Conservation (phyloP, 2,329 filamentous ascomycete genomes). For the Fusarium keratoplasticum region DNA sequence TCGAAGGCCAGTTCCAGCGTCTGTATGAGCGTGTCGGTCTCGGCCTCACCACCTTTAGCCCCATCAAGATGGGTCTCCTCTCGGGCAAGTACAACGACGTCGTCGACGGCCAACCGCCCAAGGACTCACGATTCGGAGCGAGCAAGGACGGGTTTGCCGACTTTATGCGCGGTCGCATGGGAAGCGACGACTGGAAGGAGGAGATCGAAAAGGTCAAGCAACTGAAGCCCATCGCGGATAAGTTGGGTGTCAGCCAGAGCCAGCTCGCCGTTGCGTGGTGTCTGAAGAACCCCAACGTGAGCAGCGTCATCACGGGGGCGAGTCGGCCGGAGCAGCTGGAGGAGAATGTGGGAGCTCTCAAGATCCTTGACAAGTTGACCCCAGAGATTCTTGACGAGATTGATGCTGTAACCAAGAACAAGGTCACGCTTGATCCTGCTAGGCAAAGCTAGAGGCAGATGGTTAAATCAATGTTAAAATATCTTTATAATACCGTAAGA, state of each 20-base stretch:
- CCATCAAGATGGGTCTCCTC: slow-evolving; percentile 67
- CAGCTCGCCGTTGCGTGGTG: slow-evolving; percentile 66
- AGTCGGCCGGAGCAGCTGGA: slow-evolving; percentile 63
- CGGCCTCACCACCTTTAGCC: slow-evolving; percentile 72
- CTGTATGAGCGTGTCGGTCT: slow-evolving; percentile 69
- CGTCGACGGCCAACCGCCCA: slow-evolving; percentile 61
- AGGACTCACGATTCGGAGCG: slow-evolving; percentile 68
- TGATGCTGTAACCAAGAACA: slow-evolving; percentile 55
- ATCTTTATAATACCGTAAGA: neutral
- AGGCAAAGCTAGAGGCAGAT: slow-evolving; percentile 31
- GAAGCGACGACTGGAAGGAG: slow-evolving; percentile 63
- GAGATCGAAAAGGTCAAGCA: slow-evolving; percentile 59
- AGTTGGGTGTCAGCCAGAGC: slow-evolving; percentile 64
- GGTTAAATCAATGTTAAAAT: neutral
- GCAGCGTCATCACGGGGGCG: slow-evolving; percentile 64
- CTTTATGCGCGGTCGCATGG: slow-evolving; percentile 60
- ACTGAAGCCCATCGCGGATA: slow-evolving; percentile 65
- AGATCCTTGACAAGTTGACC: slow-evolving; percentile 60
- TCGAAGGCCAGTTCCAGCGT: slow-evolving; percentile 72
- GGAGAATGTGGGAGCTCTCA: slow-evolving; percentile 61
- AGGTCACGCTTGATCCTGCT: slow-evolving; percentile 42
- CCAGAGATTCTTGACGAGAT: slow-evolving; percentile 63
- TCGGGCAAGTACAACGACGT: slow-evolving; percentile 74
- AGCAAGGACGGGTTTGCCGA: slow-evolving; percentile 69
- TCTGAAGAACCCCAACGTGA: slow-evolving; percentile 65